These are phyloP conservation scores for Lunasporangiospora selenospora DNA, from an alignment of 192 early-diverging fungal genomes.

Conservation along the genomic window DNA sequence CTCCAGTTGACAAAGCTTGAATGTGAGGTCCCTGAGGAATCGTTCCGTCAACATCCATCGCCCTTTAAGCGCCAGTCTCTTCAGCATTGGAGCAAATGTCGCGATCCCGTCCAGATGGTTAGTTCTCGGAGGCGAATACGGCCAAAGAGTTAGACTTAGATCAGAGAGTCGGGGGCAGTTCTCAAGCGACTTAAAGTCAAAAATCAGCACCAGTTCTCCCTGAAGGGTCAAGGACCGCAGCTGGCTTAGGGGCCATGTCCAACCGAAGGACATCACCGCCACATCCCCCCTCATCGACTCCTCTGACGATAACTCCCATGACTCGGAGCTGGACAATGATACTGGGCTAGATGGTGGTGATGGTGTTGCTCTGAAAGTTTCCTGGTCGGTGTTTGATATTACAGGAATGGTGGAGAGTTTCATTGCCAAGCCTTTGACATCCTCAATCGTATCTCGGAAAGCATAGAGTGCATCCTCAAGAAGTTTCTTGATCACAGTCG, in stretches of 20 bases:
- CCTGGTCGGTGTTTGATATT: background rate
- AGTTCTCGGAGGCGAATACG: constrained; percentile 17
- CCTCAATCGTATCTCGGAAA: constrained; percentile 24
- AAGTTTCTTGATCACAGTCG: constrained; percentile 4
- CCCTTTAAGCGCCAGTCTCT: constrained; percentile 2
- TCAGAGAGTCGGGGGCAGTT: constrained; percentile 18
- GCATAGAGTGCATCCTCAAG: constrained; percentile 26
- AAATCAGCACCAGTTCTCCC: constrained; percentile 31
- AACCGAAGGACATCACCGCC: constrained; percentile 37
- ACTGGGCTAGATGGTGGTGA: no score
- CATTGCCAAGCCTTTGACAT: constrained; percentile 20
- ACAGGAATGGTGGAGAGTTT: constrained; percentile 14
- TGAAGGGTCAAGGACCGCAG: constrained; percentile 8
- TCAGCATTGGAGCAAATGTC: constrained; percentile 13
- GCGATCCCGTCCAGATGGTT: constrained; percentile 17
- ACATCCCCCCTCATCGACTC: no score
- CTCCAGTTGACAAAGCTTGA: no score
- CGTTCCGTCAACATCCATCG: constrained; percentile 31
- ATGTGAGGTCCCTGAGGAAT: no score
- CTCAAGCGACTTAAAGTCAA: constrained; percentile 24
- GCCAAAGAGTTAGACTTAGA: constrained; percentile 23
- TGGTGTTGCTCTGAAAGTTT: background rate
- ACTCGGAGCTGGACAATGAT: no score
- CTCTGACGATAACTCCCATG: no score
- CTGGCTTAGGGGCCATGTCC: constrained; percentile 18